Conservation (phyloP, 140 eudicot genomes). For the Bidens hawaiensis region DNA sequence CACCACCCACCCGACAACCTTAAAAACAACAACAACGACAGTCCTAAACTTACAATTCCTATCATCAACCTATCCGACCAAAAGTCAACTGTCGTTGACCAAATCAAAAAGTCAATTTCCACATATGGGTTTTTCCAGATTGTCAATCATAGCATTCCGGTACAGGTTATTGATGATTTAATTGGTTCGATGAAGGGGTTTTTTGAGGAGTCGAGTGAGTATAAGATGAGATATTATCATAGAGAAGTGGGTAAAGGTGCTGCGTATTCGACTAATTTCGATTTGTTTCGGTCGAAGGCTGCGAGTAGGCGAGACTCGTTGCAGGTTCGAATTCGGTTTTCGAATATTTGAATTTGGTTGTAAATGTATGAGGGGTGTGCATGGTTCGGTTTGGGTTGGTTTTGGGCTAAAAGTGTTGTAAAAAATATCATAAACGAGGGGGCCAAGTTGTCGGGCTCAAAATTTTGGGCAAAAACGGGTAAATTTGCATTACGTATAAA, state of each 20-base stretch:
- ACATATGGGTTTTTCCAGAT: constrained; percentile 66
- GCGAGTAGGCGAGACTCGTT: constrained; percentile 79
- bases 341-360: too few species aligned
- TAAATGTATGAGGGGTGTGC: too few species aligned
- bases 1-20: constrained; percentile 57
- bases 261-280: constrained; percentile 49
- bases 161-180: constrained; percentile 6
- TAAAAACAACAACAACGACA: neutral
- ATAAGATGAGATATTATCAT: constrained; percentile 35
- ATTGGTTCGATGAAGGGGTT: constrained; percentile 33
- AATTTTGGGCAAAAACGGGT: too few species aligned
- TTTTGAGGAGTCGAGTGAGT: constrained; percentile 35
- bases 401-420: too few species aligned
- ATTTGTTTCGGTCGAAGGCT: constrained; percentile 55
- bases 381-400: too few species aligned
- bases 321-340: too few species aligned
- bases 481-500: too few species aligned
- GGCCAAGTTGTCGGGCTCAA: too few species aligned
- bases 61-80: constrained; percentile 52
- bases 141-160: constrained; percentile 42
- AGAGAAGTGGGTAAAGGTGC: constrained; percentile 42
- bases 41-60: constrained; percentile 29
- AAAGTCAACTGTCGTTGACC: constrained; percentile 27
- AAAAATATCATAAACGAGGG: too few species aligned
- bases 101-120: constrained; percentile 32